Conservation (phyloP, 495 filamentous ascomycete species). For the Talaromyces nanjingensis region DNA sequence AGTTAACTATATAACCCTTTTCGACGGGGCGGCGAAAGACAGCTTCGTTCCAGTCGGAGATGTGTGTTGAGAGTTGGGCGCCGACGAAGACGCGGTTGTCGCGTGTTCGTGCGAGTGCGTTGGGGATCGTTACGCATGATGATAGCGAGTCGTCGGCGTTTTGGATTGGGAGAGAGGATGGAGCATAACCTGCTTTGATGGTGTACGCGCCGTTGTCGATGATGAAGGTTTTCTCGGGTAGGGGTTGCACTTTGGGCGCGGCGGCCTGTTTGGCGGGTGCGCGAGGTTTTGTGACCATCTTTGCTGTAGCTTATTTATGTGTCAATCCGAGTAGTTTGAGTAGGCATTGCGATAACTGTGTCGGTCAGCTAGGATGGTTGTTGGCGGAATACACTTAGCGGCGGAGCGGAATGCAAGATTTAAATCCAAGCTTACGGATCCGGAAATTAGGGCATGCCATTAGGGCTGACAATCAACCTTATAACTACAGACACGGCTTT, state of each 20-base stretch:
- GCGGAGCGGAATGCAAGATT: background rate
- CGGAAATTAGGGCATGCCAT: slow-evolving; percentile 23
- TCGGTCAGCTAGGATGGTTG: background rate
- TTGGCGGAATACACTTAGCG: background rate
- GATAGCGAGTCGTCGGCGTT: slow-evolving; percentile 34
- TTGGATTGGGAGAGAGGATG: slow-evolving; percentile 24
- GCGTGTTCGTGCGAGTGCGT: slow-evolving; percentile 79
- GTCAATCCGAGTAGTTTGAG: slow-evolving; percentile 7
- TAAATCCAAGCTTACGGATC: slow-evolving; percentile 8
- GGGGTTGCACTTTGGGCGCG: slow-evolving; percentile 19
- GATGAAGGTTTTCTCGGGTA: slow-evolving; percentile 67
- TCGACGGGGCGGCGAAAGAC: slow-evolving; percentile 85
- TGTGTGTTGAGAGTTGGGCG: slow-evolving; percentile 64
- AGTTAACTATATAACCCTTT: slow-evolving; percentile 92
- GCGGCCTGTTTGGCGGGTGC: slow-evolving; percentile 24
- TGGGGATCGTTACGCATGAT: slow-evolving; percentile 66
- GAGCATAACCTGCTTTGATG: slow-evolving; percentile 85
- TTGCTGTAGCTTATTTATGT: background rate
- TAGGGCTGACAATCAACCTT: slow-evolving; percentile 12
- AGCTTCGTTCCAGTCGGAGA: slow-evolving; percentile 85
- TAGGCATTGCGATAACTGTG: background rate
- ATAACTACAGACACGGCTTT: background rate
- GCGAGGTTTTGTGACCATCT: slow-evolving; percentile 34
- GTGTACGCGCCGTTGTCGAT: slow-evolving; percentile 93
- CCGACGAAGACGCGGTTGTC: slow-evolving; percentile 72